Base-by-base conservation (phyloP, 345 rosid genomes). In the Syzygium oleosum region DNA sequence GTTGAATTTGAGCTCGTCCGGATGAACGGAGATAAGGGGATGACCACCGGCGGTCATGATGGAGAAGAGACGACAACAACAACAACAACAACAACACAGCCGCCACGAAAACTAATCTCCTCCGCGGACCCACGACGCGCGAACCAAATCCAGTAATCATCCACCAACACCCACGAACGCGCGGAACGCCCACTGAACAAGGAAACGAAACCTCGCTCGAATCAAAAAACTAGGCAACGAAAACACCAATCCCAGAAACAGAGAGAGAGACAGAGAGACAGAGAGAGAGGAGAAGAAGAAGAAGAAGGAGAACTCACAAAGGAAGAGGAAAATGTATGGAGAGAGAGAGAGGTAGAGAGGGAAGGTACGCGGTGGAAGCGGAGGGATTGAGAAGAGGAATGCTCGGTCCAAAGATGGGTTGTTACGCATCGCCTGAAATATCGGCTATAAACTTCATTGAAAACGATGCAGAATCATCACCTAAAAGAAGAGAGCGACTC, bases 1-100 rank as follows among this genome's bases (percentile, higher is more conserved):
- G 29, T 88, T 87, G 91, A 98, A 96, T 90, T 92, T 96, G 94
- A 98, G 97, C 89, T 98, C 99, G 51, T 95, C 98, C 84, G 99
- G 99, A 89, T 96, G 99, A 89, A 98, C 94, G 54, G 98, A 94
- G 95, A 98, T 93, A 88, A 98, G 89, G 90, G 91, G 94, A 51
- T 93, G 94, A 89, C 92, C 94, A 87, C 91, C 95, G 87, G 89
- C 94, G 85, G 94, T 94, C 85, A 84, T 84, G 77, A 79, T 68
- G 87, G 93, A 5, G 49, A 21, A 38, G 65, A 59, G 29, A 59
- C 29, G 14, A 5, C 61, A 1, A 25, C 65, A 7, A n/a, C 63
- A 11, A 23, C 63, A 25, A 41, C 46, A 43, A 43, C 46, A 55
- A 55, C 25, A 55, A 55, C 59, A 22, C 59, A 9, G 46, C 46